Percentiles rank a stretch among this genome's conserved stretches.
Evolutionary conservation across 148 eudicot genomes (phyloP).

Genomic region (Silene uniflora): DNA sequence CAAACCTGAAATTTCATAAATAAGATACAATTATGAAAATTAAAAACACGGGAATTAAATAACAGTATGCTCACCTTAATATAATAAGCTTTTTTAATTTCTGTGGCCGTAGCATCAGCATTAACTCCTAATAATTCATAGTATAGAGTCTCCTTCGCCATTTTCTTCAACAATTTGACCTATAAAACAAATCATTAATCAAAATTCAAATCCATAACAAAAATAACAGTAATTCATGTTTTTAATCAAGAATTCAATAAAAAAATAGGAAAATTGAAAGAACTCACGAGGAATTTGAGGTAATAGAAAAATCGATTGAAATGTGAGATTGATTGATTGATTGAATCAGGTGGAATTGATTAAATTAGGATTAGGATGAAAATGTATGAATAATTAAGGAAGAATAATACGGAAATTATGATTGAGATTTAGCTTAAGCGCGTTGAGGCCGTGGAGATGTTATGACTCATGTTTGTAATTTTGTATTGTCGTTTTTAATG

Average conservation of each 20-base stretch:
- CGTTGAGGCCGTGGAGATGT: not conserved
- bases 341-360: no score
- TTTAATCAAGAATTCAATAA: not conserved
- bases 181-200: not conserved
- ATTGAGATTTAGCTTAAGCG: constrained; percentile 5
- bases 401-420: not conserved
- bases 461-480: not conserved
- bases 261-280: not conserved
- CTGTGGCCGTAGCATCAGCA: constrained; percentile 59
- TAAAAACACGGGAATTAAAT: not conserved
- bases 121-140: constrained; percentile 76
- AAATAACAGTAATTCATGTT: not conserved
- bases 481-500: no score
- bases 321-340: not conserved
- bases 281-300: constrained; percentile 3
- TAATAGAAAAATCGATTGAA: not conserved
- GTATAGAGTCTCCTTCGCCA: constrained; percentile 86
- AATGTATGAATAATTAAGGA: constrained; percentile 7
- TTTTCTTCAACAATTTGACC: constrained; percentile 26
- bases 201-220: not conserved
- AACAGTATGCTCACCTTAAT: constrained; percentile 38
- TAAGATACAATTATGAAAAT: not conserved
- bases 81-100: constrained; percentile 90
- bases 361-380: not conserved
- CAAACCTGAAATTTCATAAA: not conserved